Percentiles rank a stretch among this genome's conserved stretches.
Evolutionary conservation across 2,329 filamentous ascomycete species (phyloP).

Genomic region (Chaetomium sp.): DNA sequence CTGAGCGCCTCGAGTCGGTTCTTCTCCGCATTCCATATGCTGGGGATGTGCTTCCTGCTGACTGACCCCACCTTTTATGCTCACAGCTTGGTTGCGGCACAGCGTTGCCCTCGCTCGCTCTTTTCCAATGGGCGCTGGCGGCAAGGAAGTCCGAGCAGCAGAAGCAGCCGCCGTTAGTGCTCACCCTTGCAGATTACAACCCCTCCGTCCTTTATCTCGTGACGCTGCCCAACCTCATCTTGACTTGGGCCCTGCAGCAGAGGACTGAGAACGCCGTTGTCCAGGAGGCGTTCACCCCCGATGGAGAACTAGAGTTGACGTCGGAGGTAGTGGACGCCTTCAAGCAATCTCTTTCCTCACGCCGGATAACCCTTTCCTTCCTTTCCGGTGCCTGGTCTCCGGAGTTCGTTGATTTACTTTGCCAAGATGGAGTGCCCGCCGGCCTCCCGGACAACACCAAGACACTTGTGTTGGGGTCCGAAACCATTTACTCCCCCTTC

Average conservation of each 20-base stretch:
- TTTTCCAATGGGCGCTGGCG: conserved; percentile 55
- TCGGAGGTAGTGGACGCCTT: conserved; percentile 54
- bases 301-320: conserved; percentile 59
- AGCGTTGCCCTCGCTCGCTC: conserved; percentile 62
- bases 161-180: conserved; percentile 37
- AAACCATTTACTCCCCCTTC: conserved; percentile 77
- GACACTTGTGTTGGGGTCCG: conserved; percentile 62
- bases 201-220: conserved; percentile 69
- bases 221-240: conserved; percentile 70
- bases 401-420: conserved; percentile 56
- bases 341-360: conserved; percentile 41
- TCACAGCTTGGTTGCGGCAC: conserved; percentile 69
- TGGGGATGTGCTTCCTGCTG: conserved; percentile 21
- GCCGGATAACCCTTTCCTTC: conserved; percentile 54
- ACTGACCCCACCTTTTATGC: conserved; percentile 5
- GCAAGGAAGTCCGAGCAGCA: conserved; percentile 22
- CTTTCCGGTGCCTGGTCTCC: conserved; percentile 70
- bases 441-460: conserved; percentile 18
- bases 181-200: conserved; percentile 75
- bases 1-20: too few relatives aligned
- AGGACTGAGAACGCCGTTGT: conserved; percentile 34
- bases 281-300: conserved; percentile 40
- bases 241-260: conserved; percentile 56
- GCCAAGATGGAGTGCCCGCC: conserved; percentile 25
- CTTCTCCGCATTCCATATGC: background rate